These are phyloP conservation scores for Ophiocordyceps robertsii DNA, from an alignment of 2,329 filamentous ascomycete species.

Conservation along the genomic window DNA sequence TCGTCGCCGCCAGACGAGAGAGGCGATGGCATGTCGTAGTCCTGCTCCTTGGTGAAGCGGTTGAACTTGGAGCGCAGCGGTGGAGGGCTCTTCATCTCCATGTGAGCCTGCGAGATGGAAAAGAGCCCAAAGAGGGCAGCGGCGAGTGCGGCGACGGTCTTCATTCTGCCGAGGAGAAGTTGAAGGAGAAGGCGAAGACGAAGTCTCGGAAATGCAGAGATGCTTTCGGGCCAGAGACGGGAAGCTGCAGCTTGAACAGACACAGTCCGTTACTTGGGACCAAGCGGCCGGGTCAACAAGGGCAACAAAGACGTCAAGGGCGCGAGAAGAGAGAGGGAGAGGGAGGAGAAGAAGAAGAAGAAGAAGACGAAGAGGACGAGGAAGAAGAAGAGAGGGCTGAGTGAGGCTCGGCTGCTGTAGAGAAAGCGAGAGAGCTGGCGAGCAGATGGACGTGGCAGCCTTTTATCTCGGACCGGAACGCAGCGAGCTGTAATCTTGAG, in stretches of 20 bases:
- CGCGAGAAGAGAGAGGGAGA: too few species aligned
- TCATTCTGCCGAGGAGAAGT: slow-evolving; percentile 21
- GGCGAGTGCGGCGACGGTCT: slow-evolving; percentile 22
- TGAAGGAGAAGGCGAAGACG: not conserved
- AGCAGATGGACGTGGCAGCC: not conserved
- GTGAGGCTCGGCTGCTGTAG: not conserved
- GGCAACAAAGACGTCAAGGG: not conserved
- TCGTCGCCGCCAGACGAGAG: slow-evolving; percentile 46
- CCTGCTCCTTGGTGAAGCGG: slow-evolving; percentile 35
- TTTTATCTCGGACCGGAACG: not conserved
- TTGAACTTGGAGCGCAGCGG: slow-evolving; percentile 42
- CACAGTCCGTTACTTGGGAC: too few species aligned
- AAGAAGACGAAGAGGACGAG: not conserved
- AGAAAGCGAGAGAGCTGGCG: not conserved
- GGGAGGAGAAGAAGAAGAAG: too few species aligned
- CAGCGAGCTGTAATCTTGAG: not conserved
- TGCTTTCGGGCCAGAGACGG: too few species aligned
- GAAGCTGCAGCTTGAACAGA: too few species aligned
- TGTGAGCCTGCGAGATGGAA: slow-evolving; percentile 36
- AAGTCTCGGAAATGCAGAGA: not conserved
- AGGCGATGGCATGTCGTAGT: slow-evolving; percentile 62
- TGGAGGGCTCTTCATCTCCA: slow-evolving; percentile 39
- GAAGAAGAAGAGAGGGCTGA: not conserved
- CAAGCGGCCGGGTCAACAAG: not conserved
- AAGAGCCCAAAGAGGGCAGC: slow-evolving; percentile 26